Evolutionary conservation across 108 stramenopile species (phyloP).

Genomic region (Fragilariopsis cylindrus): DNA sequence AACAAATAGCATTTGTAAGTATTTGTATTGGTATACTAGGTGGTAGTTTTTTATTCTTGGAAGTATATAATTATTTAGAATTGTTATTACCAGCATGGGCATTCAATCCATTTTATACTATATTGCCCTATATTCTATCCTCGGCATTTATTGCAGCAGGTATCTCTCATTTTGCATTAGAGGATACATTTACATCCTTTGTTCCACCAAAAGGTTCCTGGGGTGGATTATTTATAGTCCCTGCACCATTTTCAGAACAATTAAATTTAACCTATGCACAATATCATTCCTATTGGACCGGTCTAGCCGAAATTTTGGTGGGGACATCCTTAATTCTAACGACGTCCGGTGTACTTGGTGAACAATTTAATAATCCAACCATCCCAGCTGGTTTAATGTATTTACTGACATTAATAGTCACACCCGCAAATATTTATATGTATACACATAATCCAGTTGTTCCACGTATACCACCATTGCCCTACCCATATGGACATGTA

Average conservation of each 20-base stretch:
- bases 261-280: slow-evolving; percentile 70
- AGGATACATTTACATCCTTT: slow-evolving; percentile 70
- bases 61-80: slow-evolving; percentile 3
- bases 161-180: slow-evolving; percentile 72
- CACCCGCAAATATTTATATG: slow-evolving; percentile 92
- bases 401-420: slow-evolving; percentile 66
- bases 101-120: not conserved
- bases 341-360: not conserved
- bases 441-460: slow-evolving; percentile 84
- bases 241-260: slow-evolving; percentile 62
- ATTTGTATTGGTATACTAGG: not conserved
- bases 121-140: not conserved
- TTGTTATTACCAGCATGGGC: not conserved
- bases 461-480: slow-evolving; percentile 41
- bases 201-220: slow-evolving; percentile 84
- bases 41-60: not conserved
- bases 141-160: slow-evolving; percentile 34
- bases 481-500: slow-evolving; percentile 72
- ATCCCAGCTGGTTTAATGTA: slow-evolving; percentile 62
- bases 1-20: not conserved
- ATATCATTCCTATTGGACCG: slow-evolving; percentile 86
- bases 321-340: slow-evolving; percentile 59
- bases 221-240: slow-evolving; percentile 87
- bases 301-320: slow-evolving; percentile 74
- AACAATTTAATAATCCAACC: not conserved